Evolutionary conservation across 164 flowering plant species (phyloP), one percentile per base, ranked within the genome.

Genomic region (Berberis thunbergii): DNA sequence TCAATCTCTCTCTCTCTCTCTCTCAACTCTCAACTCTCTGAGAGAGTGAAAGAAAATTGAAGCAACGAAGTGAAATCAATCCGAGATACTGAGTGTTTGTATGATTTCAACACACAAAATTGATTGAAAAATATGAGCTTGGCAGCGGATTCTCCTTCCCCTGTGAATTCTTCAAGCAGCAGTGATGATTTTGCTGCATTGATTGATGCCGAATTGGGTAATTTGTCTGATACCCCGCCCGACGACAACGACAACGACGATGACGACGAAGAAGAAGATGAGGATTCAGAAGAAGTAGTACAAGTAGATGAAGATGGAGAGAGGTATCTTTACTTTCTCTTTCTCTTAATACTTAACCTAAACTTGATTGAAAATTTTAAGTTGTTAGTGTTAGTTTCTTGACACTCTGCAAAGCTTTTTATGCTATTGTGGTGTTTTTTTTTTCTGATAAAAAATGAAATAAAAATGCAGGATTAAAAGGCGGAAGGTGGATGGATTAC

Each of bases 171-270:
- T n/a, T 79, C 84, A 1, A 79, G 91, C 73, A 79, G 91, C 72
- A 84, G 89, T 41, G 95, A 86, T 13, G 95, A 84, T 60, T 83
- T 86, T 48, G 86, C 87, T 0, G 79, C 91, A 13, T 50, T 73
- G 63, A 81, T 85, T 45, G 86, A 81, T 55, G 75, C 71, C 4
- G 83, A 81, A 66, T 55, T 86, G 59, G 78, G 53, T 75, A n/a
- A 54, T 41, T 43, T 76, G 84, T 41, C 57, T 73, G 1, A 48
- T 26, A 26, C 26, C 26, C 26, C 26, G 26, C 26, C 26, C 50
- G 1, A 48, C 10, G 82, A 60, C 42, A 69, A 70, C 7, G 69
- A 75, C 9, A 59, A 69, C 0, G 71, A 69, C 26, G 62, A 63
- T 50, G 80, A 70, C 45, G 77, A 64, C 1, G 74, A n/a, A n/a